Evolutionary conservation across 2,329 filamentous ascomycete genomes (phyloP).

Genomic region (Xylaria digitata): DNA sequence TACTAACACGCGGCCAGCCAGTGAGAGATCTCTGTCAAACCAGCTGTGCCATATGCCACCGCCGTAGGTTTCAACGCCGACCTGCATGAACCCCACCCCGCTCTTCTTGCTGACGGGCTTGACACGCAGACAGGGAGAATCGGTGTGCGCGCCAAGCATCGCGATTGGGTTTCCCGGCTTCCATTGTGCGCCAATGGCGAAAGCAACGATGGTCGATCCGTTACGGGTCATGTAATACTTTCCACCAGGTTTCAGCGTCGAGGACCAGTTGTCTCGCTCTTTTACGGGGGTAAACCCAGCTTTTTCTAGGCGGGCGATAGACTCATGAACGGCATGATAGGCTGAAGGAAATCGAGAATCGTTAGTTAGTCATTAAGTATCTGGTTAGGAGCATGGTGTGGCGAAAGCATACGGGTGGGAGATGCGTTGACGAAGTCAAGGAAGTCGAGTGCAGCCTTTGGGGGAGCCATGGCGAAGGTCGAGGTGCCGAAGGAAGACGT

Average conservation of each 20-base stretch:
- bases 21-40: conserved; percentile 94
- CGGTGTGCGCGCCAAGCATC: conserved; percentile 96
- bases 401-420: conserved; percentile 76
- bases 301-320: conserved; percentile 78
- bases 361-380: conserved; percentile 36
- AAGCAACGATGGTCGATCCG: conserved; percentile 89
- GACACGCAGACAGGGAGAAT: conserved; percentile 89
- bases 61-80: conserved; percentile 96
- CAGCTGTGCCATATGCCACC: conserved; percentile 98
- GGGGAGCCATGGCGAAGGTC: conserved; percentile 60
- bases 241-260: conserved; percentile 82
- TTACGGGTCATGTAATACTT: conserved; percentile 98
- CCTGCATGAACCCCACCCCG: conserved; percentile 87
- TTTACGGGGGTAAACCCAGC: conserved; percentile 90
- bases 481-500: conserved; percentile 39
- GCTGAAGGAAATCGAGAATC: conserved; percentile 63
- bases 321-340: conserved; percentile 90
- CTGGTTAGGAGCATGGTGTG: conserved; percentile 14
- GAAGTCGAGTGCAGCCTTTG: conserved; percentile 79
- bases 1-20: conserved; percentile 89
- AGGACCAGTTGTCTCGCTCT: conserved; percentile 90
- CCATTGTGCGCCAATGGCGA: conserved; percentile 92
- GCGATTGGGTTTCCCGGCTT: conserved; percentile 88
- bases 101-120: conserved; percentile 95
- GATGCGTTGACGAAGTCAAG: conserved; percentile 94